Evolutionary conservation across 768 basidiomycete genomes (phyloP).

Genomic region (Trametes gibbosa): DNA sequence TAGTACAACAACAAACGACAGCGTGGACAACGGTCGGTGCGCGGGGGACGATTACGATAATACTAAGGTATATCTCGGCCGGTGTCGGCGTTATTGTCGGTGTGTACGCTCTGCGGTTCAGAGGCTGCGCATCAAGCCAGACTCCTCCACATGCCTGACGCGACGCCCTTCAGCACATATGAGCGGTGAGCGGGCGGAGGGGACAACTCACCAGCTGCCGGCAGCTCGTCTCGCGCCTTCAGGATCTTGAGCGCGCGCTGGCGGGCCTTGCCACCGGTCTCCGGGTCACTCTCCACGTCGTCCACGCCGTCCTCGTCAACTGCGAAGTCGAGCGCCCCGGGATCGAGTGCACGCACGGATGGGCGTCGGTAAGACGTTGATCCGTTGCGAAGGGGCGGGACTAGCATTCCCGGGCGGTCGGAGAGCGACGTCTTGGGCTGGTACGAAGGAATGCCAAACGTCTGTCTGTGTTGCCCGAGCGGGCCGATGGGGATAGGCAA

Average conservation of each 20-base stretch:
- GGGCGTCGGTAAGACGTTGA: constrained; percentile 51
- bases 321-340: constrained; percentile 63
- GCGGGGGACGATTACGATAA: constrained; percentile 18
- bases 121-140: constrained; percentile 42
- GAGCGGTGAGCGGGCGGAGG: neutral
- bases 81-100: constrained; percentile 5
- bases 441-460: constrained; percentile 56
- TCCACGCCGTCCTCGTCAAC: constrained; percentile 52
- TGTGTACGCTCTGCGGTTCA: constrained; percentile 6
- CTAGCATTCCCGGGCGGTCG: constrained; percentile 35
- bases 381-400: constrained; percentile 25
- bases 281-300: constrained; percentile 32
- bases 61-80: constrained; percentile 18
- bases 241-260: constrained; percentile 66
- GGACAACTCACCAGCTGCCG: constrained; percentile 32
- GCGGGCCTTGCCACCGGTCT: constrained; percentile 43
- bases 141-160: constrained; percentile 79
- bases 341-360: constrained; percentile 57
- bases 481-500: constrained; percentile 59
- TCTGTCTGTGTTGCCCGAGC: constrained; percentile 33
- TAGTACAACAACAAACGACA: constrained; percentile 16
- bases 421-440: constrained; percentile 48
- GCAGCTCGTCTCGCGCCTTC: constrained; percentile 64
- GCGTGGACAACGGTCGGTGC: neutral
- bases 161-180: constrained; percentile 23